Base-by-base conservation (phyloP, 1,284 basidiomycete genomes). In the Cerrena zonata region DNA sequence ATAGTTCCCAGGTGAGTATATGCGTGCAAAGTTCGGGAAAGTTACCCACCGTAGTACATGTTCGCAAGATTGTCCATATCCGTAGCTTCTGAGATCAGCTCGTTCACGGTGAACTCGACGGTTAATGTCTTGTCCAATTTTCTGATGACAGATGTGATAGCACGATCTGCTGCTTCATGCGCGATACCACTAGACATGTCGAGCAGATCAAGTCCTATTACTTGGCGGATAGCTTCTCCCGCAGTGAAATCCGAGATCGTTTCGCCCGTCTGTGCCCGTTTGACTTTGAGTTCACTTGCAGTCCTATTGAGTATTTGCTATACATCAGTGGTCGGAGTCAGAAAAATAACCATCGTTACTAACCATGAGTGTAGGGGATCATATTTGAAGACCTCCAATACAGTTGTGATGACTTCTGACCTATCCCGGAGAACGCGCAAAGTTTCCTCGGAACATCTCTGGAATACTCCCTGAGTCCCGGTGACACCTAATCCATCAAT, bases 321-420 rank as follows among this genome's bases (percentile, higher is more conserved):
- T 7, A 34, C 19, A 21, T 7, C n/a, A 12, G 18, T 11, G 27
- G 41, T 11, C 38, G 26, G 23, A 51, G 22, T 10, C n/a, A 27
- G 12, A 45, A 26, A 19, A 30, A n/a, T 2, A 5, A 51, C n/a
- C n/a, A n/a, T n/a, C n/a, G n/a, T n/a, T 36, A 65, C 78, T 50
- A 52, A 86, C 95, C 95, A 99, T 21, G 84, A 87, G 60, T 96
- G 91, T 12, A 99, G 76, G 0, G 96, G 95, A 68, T 99, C 95
- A 63, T 97, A 84, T 66, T 91, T 93, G 80, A 98, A 96, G 11
- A 98, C 95, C 63, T 97, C 94, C 34, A 99, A 77, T 0, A 99
- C 88, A 1, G 94, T 98, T 75, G 95, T 81, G 62, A 99, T 87
- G 40, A 95, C 82, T 50, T 87, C 86, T 0, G 91, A 89, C 5